Percentiles rank a stretch among this genome's conserved stretches.
Conservation (phyloP, 2,329 filamentous ascomycete species). For the Diaporthe amygdali region DNA sequence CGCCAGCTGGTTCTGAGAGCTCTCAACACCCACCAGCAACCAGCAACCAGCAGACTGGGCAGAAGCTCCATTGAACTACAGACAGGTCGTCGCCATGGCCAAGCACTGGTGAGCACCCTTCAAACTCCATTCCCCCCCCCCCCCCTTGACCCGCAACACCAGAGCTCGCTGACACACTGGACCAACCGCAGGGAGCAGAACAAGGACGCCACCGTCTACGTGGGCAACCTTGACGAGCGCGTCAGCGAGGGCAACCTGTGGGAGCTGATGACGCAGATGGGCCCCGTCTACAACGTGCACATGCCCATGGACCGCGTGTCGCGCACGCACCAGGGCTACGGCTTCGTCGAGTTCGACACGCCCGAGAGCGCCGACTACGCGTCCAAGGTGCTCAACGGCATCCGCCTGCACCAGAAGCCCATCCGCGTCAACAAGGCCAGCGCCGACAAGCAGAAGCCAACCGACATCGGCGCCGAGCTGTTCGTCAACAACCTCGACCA, state of each 20-base stretch:
- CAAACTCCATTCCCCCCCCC: neutral
- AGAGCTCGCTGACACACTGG: neutral
- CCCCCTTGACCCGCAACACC: neutral
- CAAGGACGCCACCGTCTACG: slow-evolving; percentile 97
- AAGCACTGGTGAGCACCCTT: slow-evolving; percentile 35
- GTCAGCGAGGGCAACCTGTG: slow-evolving; percentile 89
- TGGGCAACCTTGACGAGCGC: slow-evolving; percentile 98
- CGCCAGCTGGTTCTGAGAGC: neutral
- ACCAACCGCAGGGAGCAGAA: slow-evolving; percentile 80
- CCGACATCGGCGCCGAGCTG: slow-evolving; percentile 94
- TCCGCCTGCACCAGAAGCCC: slow-evolving; percentile 90
- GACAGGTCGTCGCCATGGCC: slow-evolving; percentile 30
- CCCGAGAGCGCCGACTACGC: slow-evolving; percentile 97
- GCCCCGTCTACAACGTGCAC: slow-evolving; percentile 97
- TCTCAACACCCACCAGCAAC: neutral
- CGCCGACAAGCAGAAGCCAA: slow-evolving; percentile 91
- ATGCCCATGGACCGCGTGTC: slow-evolving; percentile 98
- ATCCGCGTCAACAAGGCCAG: slow-evolving; percentile 93
- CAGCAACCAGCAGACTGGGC: neutral
- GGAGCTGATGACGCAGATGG: slow-evolving; percentile 98
- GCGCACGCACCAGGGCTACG: slow-evolving; percentile 95
- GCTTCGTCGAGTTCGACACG: slow-evolving; percentile 97
- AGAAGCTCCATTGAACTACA: neutral
- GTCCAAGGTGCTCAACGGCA: slow-evolving; percentile 93
- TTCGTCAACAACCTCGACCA: slow-evolving; percentile 96